A percentile compares a stretch with the other conserved stretches of the same genome.
phyloP scores from a whole-genome alignment of 2,329 filamentous ascomycete genomes.

The Penicillium sp. region DNA sequence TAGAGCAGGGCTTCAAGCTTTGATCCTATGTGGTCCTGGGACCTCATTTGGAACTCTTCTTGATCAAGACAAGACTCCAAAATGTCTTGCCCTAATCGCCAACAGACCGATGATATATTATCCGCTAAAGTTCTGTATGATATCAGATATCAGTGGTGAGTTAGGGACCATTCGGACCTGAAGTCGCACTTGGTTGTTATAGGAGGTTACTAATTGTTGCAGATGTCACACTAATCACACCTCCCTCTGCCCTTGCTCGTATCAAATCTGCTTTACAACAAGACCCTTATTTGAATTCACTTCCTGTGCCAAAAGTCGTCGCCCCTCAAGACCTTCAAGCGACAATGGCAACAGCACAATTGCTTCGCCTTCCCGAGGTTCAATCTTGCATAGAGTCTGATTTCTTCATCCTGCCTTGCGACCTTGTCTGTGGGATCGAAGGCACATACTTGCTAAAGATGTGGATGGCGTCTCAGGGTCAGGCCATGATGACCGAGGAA shows the following conservation, averaged over 20 bases:
- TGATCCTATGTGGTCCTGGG: constrained; percentile 1
- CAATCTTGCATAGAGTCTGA: not conserved
- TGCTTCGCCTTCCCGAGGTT: not conserved
- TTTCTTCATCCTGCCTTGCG: not conserved
- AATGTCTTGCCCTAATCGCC: constrained; percentile 1
- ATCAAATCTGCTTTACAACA: not conserved
- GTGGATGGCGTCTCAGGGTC: not conserved
- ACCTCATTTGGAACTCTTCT: constrained; percentile 1
- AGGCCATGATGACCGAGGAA: not conserved
- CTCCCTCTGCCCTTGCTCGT: not conserved
- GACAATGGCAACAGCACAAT: not conserved
- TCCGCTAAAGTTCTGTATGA: not conserved
- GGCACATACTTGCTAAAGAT: not conserved
- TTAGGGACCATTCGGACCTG: not conserved
- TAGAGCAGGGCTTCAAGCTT: not conserved
- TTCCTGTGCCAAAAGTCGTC: not conserved
- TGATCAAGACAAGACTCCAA: not conserved
- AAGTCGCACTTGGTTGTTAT: no score
- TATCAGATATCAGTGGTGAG: not conserved
- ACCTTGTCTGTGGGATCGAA: not conserved
- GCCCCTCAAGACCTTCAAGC: not conserved
- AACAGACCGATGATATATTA: constrained; percentile 4
- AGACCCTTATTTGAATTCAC: not conserved
- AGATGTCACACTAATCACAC: constrained; percentile 1
- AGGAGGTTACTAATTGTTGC: not conserved